A percentile compares a stretch with the other conserved stretches of the same genome.
phyloP scores from a whole-genome alignment of 164 flowering plant genomes.

The Chimonanthus salicifolius region DNA sequence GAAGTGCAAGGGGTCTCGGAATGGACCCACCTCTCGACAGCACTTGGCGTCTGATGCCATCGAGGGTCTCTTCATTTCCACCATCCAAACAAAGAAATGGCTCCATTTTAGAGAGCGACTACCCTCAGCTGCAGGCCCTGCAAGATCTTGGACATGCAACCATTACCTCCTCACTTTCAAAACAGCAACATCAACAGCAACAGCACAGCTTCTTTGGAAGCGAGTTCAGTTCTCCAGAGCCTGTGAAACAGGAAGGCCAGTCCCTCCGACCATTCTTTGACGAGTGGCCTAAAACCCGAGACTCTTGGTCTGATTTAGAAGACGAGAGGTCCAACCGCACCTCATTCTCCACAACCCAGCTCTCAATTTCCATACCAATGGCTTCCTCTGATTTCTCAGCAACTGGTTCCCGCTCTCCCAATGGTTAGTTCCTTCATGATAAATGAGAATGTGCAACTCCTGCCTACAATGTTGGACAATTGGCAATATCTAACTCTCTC shows the following conservation, averaged over 20 bases:
- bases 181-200: slow-evolving; percentile 41
- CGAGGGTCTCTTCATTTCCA: slow-evolving; percentile 41
- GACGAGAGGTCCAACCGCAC: slow-evolving; percentile 28
- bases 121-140: slow-evolving; percentile 31
- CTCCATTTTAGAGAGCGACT: slow-evolving; percentile 39
- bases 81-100: slow-evolving; percentile 36
- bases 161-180: slow-evolving; percentile 18
- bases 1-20: slow-evolving; percentile 38
- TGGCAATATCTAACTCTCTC: background rate
- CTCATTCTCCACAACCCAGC: slow-evolving; percentile 68
- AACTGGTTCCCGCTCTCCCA: slow-evolving; percentile 50
- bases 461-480: background rate
- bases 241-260: slow-evolving; percentile 51
- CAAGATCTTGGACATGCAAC: slow-evolving; percentile 23
- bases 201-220: slow-evolving; percentile 50
- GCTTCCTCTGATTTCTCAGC: slow-evolving; percentile 36
- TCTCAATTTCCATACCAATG: slow-evolving; percentile 66
- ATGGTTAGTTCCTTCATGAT: slow-evolving; percentile 37
- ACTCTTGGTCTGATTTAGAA: slow-evolving; percentile 39
- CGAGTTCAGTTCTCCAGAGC: slow-evolving; percentile 35
- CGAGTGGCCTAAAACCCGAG: slow-evolving; percentile 57
- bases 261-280: slow-evolving; percentile 74
- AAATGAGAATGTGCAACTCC: background rate
- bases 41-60: slow-evolving; percentile 57
- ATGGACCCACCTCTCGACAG: slow-evolving; percentile 38